Evolutionary conservation across 1,139 yeast species (phyloP), one percentile per base, ranked within the genome.

Genomic region (Taphrina sp.): DNA sequence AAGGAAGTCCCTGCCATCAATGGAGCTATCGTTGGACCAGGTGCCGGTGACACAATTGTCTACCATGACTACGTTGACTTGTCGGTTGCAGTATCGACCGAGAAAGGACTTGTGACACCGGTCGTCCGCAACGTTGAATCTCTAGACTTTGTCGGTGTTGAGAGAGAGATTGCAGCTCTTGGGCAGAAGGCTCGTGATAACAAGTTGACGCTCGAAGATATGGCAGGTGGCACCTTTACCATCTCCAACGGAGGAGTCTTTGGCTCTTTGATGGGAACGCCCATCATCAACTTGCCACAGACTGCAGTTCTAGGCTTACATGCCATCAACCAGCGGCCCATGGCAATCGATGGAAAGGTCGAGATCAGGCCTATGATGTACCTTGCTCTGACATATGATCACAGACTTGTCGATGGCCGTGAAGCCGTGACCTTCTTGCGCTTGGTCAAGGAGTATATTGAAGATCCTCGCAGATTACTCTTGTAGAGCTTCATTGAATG

Each of bases 281-380:
- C 99, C 69, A 92, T 92, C 74, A 92, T 92, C 72, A 92, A 92
- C 80, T 76, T 87, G 81, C 98, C 98, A 57, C 99, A 92, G 77
- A 87, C 96, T 59, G 97, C 97, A 46, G 98, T 92, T 43, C 80
- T 92, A 66, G 99, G 99, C 66, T 81, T 92, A 70, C 99, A 92
- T 69, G 97, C 97, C 72, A 87, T 87, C 67, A 94, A 92, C 78
- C 92, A 92, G 73, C 89, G 98, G 78, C 95, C 98, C 54, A 96
- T 92, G 59, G 94, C 94, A 60, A 90, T 92, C 60, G 84, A 92
- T 65, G 98, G 98, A 57, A 92, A 92, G 78, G 80, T 92, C 65
- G 98, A 87, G 65, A 80, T 94, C 41, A 86, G 97, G 78, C 99
- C 99, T 72, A 92, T 92, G 98, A 94, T 94, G 98, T 94, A 92